phyloP scores from a whole-genome alignment of 495 filamentous ascomycete genomes.

The Neurospora tetrasperma region DNA sequence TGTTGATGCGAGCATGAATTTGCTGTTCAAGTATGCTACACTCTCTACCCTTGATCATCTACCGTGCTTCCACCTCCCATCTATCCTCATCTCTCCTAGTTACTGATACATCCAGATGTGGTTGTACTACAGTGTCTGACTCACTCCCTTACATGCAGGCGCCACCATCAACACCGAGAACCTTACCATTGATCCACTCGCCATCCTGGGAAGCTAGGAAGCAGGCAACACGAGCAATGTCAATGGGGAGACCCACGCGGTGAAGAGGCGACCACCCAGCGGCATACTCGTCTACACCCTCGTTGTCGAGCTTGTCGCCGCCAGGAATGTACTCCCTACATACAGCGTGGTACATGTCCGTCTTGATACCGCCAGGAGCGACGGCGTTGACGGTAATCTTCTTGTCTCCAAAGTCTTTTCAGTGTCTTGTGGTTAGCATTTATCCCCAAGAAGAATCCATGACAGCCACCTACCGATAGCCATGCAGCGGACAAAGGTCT shows the following conservation, averaged over 20 bases:
- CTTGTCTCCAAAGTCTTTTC: constrained; percentile 29
- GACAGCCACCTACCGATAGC: constrained; percentile 17
- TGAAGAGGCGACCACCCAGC: constrained; percentile 47
- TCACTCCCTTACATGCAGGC: constrained; percentile 34
- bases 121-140: background rate
- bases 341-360: constrained; percentile 59
- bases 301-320: constrained; percentile 37
- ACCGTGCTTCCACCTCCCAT: background rate
- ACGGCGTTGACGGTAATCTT: constrained; percentile 56
- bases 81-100: background rate
- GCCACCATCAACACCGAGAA: constrained; percentile 36
- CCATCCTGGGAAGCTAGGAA: constrained; percentile 57
- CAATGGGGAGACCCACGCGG: constrained; percentile 52
- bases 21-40: background rate
- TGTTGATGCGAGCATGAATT: too few species aligned
- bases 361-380: constrained; percentile 58
- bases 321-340: constrained; percentile 55
- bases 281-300: constrained; percentile 35
- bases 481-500: constrained; percentile 28
- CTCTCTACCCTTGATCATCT: background rate
- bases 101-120: background rate
- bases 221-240: constrained; percentile 54
- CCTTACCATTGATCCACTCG: constrained; percentile 58
- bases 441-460: background rate
- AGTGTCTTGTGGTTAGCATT: background rate